phyloP scores from a whole-genome alignment of 148 eudicot species.

The Fagopyrum tataricum region DNA sequence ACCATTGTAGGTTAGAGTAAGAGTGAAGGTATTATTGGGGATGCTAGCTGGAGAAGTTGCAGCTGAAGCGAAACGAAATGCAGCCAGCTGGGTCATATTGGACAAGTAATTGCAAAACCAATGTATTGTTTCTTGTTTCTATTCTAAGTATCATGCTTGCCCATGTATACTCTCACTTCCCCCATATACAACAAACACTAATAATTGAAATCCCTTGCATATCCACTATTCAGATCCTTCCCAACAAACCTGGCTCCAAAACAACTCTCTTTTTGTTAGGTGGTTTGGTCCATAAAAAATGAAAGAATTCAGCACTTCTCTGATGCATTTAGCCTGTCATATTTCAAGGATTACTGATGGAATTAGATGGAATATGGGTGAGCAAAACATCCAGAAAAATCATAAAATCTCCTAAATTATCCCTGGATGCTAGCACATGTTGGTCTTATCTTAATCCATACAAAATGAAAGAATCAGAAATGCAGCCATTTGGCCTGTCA shows the following conservation, averaged over 20 bases:
- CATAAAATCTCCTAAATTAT: too few species aligned
- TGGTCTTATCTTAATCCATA: too few species aligned
- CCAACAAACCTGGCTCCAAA: neutral
- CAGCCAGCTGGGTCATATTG: conserved; percentile 89
- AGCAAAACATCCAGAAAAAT: too few species aligned
- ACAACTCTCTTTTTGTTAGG: neutral
- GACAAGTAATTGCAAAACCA: conserved; percentile 84
- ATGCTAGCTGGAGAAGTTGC: conserved; percentile 67
- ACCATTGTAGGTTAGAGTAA: conserved; percentile 55
- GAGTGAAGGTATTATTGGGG: conserved; percentile 70
- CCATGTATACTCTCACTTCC: neutral
- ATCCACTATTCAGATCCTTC: neutral
- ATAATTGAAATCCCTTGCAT: neutral
- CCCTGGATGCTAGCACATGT: too few species aligned
- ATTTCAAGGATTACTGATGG: neutral
- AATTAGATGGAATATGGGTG: too few species aligned
- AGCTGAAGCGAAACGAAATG: conserved; percentile 67
- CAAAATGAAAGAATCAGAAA: too few species aligned
- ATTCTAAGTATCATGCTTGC: conserved; percentile 4
- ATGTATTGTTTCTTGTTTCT: conserved; percentile 55
- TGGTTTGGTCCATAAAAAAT: neutral
- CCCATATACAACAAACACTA: neutral
- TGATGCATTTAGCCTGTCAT: neutral
- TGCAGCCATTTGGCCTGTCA: too few species aligned
- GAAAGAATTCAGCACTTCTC: neutral